Percentiles rank a stretch among this genome's conserved stretches.
Conservation (phyloP, 176 grass and related monocot genomes). For the Saccharum spontaneum region DNA sequence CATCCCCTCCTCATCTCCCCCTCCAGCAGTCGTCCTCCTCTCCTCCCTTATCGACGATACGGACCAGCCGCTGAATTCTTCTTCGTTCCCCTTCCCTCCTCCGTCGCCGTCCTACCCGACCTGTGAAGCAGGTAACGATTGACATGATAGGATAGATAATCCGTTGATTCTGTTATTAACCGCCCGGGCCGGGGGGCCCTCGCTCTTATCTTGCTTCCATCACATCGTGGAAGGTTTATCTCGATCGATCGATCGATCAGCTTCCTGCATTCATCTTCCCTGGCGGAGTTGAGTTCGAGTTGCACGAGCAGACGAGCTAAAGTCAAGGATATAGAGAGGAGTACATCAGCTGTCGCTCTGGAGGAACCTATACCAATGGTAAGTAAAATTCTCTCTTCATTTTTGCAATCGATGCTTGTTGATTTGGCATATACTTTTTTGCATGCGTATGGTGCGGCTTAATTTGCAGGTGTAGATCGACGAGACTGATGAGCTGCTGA, state of each 20-base stretch:
- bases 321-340: background rate
- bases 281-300: background rate
- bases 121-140: no score
- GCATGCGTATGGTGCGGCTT: background rate
- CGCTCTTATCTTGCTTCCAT: no score
- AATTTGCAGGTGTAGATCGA: background rate
- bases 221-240: no score
- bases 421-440: background rate
- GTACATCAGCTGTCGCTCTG: background rate
- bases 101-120: background rate
- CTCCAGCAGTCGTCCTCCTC: conserved; percentile 26
- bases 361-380: conserved; percentile 41
- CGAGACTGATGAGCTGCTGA: no score
- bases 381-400: background rate
- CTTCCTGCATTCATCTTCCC: conserved; percentile 36
- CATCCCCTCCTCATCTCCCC: conserved; percentile 32
- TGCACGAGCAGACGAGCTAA: background rate
- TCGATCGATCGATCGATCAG: background rate
- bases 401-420: background rate
- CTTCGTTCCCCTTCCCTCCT: background rate
- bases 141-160: no score
- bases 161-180: no score
- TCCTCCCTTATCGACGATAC: conserved; percentile 25
- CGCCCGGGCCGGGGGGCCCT: no score
- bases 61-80: background rate